A percentile compares a stretch with the other conserved stretches of the same genome.
Evolutionary conservation across 768 basidiomycete species (phyloP).

Genomic region (Collybia nuda): DNA sequence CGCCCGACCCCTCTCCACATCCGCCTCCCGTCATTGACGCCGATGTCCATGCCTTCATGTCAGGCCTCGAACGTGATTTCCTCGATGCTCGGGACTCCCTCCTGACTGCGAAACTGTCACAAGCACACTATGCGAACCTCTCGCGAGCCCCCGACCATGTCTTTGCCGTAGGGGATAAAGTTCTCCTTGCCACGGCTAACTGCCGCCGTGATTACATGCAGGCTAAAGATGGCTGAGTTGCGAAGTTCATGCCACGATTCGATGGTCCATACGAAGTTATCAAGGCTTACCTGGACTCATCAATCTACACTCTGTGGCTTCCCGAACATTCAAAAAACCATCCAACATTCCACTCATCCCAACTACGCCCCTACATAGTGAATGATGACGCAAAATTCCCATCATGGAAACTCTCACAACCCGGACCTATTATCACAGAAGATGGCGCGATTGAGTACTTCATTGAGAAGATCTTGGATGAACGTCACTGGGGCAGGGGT

Average conservation of each 20-base stretch:
- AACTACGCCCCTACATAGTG: slow-evolving; percentile 17
- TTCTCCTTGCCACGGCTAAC: slow-evolving; percentile 28
- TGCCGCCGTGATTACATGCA: slow-evolving; percentile 17
- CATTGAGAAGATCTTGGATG: slow-evolving; percentile 28
- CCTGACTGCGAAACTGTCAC: neutral
- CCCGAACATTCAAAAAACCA: slow-evolving; percentile 16
- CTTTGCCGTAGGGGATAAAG: slow-evolving; percentile 13
- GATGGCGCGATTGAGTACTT: slow-evolving; percentile 23
- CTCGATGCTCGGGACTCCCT: slow-evolving; percentile 14
- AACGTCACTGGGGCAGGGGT: slow-evolving; percentile 14
- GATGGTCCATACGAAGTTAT: slow-evolving; percentile 27
- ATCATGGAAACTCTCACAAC: slow-evolving; percentile 4
- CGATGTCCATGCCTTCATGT: neutral
- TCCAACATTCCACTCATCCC: slow-evolving; percentile 32
- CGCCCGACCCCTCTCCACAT: too few relatives aligned
- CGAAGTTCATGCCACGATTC: slow-evolving; percentile 36
- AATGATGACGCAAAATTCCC: slow-evolving; percentile 35
- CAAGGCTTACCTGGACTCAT: slow-evolving; percentile 12
- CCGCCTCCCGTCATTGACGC: too few relatives aligned
- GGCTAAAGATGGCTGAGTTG: slow-evolving; percentile 18
- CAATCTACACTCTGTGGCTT: slow-evolving; percentile 16
- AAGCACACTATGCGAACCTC: neutral
- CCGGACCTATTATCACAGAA: slow-evolving; percentile 19
- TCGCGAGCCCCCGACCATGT: neutral
- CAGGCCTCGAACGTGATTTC: slow-evolving; percentile 4